Base-by-base conservation (phyloP, 805 yeast species). In the Saccharomycopsis schoenii region DNA sequence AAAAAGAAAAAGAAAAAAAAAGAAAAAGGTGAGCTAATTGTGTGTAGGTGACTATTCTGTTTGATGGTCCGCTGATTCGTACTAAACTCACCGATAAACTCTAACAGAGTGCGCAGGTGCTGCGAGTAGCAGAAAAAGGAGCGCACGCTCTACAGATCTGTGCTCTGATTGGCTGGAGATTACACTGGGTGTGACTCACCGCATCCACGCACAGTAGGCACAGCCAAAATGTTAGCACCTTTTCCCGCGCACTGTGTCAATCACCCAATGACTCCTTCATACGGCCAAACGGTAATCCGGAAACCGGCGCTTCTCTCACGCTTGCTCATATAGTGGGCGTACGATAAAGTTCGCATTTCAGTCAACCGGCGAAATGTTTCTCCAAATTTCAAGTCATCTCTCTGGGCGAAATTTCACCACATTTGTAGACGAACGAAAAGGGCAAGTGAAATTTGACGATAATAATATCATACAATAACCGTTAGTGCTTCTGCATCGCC, bases 181-280 rank as follows among this genome's bases (percentile, higher is more conserved):
- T 47, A 47, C 29, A 47, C 10, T 4, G 21, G 25, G 10, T 47
- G 52, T 47, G 52, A 47, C 21, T 47, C 21, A 21, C 34, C 21
- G 52, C 52, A 47, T 47, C 34, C 14, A 25, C 21, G 19, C 34
- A 11, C 15, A 17, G 24, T 21, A 10, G 19, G 11, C 21, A 21
- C 12, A 17, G 12, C 10, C 19, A 24, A 21, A 47, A 21, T 47
- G 34, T 37, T 37, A 37, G 12, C 15, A 37, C 12, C 12, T 5
- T 47, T 47, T 47, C 52, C 52, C 52, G 52, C 52, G 52, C 52
- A 47, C 52, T 47, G 52, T 47, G 52, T 47, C 52, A 47, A 24
- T 11, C 3, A n/a, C n/a, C 34, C 34, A 47, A 12, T 47, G 52
- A 47, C 52, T 47, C 34, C 34, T 19, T 21, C 24, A 21, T 47